Evolutionary conservation across 495 filamentous ascomycete species (phyloP), one percentile per base, ranked within the genome.

Genomic region (Hypoxylon intermedium): DNA sequence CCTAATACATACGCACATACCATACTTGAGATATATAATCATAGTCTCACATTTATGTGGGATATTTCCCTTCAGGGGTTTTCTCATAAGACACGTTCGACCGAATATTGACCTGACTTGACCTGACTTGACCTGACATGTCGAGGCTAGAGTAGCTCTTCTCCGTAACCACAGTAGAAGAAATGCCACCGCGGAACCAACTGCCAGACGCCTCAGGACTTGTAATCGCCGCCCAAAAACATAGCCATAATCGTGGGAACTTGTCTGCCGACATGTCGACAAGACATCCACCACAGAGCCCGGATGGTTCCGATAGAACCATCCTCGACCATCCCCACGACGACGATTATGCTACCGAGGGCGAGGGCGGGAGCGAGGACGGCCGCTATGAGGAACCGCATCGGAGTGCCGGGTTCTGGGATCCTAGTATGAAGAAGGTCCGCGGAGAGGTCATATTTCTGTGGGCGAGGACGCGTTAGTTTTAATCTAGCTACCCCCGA

Each of bases 341-440:
- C 6, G 28, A 68, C 15, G 34, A 55, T 6, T 38, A 30, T 19
- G n/a, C 13, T 4, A 23, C 6, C 6, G 36, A 56, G 12, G 61
- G 71, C 47, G 63, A n/a, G n/a, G n/a, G n/a, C n/a, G n/a, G n/a
- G n/a, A n/a, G 9, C 6, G 36, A 56, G 12, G 61, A 72, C 47
- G 63, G 53, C 20, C 65, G 45, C 2, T 50, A 72, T 11, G 34
- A 67, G 46, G 58, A 63, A 15, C 72, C 75, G 5, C 74, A 72
- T 1, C 58, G 69, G n/a, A 67, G 77, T 0, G 80, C 84, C 16
- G 77, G 75, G 18, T 83, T 85, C 55, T 85, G 79, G 61, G 70
- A 85, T 51, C 70, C 74, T 4, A 66, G 74, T 9, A 69, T 85
- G 67, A 75, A 71, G 15, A 72, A 75, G 21, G 72, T 81, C 11